Conservation (phyloP, 129 eudicot species). For the Centaurea solstitialis region DNA sequence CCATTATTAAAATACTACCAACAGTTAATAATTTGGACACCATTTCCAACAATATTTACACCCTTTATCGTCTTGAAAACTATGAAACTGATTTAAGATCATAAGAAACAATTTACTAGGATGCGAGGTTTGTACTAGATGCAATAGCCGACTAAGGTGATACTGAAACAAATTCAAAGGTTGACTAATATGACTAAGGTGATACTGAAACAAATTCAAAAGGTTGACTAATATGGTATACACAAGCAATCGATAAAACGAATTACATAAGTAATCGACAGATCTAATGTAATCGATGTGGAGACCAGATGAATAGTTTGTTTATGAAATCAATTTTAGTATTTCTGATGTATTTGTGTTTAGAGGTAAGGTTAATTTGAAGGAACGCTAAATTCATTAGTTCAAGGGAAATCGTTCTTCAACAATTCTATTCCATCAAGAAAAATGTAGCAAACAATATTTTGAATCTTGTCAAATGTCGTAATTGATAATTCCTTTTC, state of each 20-base stretch:
- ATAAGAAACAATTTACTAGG: no score
- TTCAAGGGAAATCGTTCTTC: neutral
- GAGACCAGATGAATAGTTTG: neutral
- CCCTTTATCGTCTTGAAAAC: no score
- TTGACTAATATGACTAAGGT: no score
- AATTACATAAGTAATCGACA: no score
- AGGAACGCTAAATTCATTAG: no score
- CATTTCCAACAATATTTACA: no score
- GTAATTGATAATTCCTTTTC: neutral
- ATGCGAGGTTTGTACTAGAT: neutral
- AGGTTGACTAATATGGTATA: neutral
- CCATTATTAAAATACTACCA: no score
- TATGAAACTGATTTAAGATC: no score
- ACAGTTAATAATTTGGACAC: no score
- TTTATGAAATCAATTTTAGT: neutral
- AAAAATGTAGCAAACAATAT: neutral
- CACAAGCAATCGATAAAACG: neutral
- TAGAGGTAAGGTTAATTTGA: neutral
- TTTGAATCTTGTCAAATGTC: neutral
- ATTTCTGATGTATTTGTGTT: neutral
- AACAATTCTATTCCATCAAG: neutral
- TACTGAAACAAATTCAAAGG: neutral
- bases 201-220: no score
- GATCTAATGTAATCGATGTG: neutral
- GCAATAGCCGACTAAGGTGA: neutral